Evolutionary conservation across 1,139 yeast genomes (phyloP).

Genomic region (Taphrina flavorubra): DNA sequence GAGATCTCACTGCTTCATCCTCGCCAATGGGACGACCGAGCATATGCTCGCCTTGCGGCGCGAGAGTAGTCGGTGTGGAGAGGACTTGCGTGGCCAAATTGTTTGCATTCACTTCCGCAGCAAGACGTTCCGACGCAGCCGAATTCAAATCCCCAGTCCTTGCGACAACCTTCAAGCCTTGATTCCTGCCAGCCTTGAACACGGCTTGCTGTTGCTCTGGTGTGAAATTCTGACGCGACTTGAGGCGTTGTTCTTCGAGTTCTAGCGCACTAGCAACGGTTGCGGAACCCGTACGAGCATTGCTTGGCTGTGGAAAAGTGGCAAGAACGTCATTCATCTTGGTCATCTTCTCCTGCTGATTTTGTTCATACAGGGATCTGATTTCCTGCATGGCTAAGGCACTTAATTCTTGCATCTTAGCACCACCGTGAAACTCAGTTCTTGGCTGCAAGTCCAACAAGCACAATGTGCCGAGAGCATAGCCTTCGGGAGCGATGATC

Average conservation of each 20-base stretch:
- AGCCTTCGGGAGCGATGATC: slow-evolving; percentile 43
- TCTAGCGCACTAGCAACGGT: slow-evolving; percentile 32
- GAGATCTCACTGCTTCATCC: neutral
- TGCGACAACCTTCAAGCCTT: slow-evolving; percentile 38
- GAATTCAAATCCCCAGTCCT: slow-evolving; percentile 27
- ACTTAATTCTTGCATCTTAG: slow-evolving; percentile 44
- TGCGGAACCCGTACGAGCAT: slow-evolving; percentile 8
- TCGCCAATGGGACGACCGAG: slow-evolving; percentile 28
- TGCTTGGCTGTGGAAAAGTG: slow-evolving; percentile 22
- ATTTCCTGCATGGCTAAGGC: slow-evolving; percentile 42
- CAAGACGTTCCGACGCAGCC: slow-evolving; percentile 8
- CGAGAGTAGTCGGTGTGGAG: neutral
- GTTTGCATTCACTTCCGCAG: neutral
- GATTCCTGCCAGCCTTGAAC: slow-evolving; percentile 39
- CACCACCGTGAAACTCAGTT: slow-evolving; percentile 37
- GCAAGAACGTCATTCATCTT: slow-evolving; percentile 33
- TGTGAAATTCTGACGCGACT: slow-evolving; percentile 31
- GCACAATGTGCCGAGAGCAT: slow-evolving; percentile 45
- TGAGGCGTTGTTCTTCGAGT: slow-evolving; percentile 33
- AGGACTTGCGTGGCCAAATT: slow-evolving; percentile 3
- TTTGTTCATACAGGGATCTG: slow-evolving; percentile 32
- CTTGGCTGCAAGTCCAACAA: slow-evolving; percentile 44
- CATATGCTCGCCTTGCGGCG: slow-evolving; percentile 19
- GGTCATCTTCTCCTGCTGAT: slow-evolving; percentile 33
- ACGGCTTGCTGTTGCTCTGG: slow-evolving; percentile 42